Evolutionary conservation across 768 basidiomycete genomes (phyloP), one percentile per base, ranked within the genome.

Genomic region (Galerina marginata): DNA sequence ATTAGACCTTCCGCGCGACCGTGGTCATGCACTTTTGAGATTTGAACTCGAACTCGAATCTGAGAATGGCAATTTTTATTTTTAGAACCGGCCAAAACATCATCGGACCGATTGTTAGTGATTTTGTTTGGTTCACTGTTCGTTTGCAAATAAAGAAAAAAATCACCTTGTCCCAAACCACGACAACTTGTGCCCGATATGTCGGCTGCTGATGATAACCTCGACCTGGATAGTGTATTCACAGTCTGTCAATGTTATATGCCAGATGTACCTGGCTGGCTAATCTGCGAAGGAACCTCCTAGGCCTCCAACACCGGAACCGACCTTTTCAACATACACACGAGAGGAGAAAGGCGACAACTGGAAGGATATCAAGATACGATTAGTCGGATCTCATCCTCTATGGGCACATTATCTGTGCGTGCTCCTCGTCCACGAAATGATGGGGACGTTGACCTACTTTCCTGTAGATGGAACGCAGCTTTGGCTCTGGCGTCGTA

Each of bases 331-430:
- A 1, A 77, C 75, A 0, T 92, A 86, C 67, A 63, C 70, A 14
- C 82, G 88, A 12, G 75, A 78, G 4, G 14, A 43, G 39, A 23
- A 58, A 20, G 48, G 71, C 14, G 54, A 47, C 23, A 71, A 73
- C 36, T 79, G 80, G 81, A 64, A 72, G 10, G 72, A 79, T 37
- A 77, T 95, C 14, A 73, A 76, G 5, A 88, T 95, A 42, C 77
- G 85, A 60, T 80, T 95, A 6, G 90, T 95, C 0, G 93, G 93
- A 12, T 83, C 83, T 1, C 93, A 93, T 68, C 88, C 91, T 1
- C 76, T 94, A 4, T 94, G 92, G 92, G 92, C 86, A 1, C 91
- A 93, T 69, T 78, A 92, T 68, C 71, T 93, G 92, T 93, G 65
- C 59, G 79, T 70, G 20, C 20, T 20, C 7, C 9, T 47, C 6